Percentiles rank a stretch among this genome's conserved stretches.
Evolutionary conservation across 2,329 filamentous ascomycete species (phyloP).

Genomic region (Fusarium brachygibbosum): DNA sequence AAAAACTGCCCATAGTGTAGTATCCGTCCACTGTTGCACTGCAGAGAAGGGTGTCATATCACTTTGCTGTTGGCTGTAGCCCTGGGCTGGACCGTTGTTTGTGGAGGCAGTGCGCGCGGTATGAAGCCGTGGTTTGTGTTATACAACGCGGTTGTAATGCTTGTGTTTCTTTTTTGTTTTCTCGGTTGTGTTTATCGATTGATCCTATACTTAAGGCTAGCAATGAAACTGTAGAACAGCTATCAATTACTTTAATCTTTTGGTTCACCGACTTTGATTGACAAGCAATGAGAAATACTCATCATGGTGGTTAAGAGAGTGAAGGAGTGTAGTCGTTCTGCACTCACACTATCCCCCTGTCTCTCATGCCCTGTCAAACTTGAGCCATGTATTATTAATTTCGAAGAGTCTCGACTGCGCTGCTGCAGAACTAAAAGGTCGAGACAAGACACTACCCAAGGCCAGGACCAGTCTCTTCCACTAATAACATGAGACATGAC

Average conservation of each 20-base stretch:
- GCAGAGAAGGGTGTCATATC: slow-evolving; percentile 15
- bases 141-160: background rate
- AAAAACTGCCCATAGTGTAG: background rate
- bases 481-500: slow-evolving; percentile 31
- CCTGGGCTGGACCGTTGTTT: slow-evolving; percentile 25
- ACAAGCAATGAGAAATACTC: background rate
- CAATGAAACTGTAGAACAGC: background rate
- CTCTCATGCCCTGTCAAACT: slow-evolving; percentile 19
- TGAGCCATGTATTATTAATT: slow-evolving; percentile 19
- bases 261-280: background rate
- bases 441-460: slow-evolving; percentile 35
- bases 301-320: background rate
- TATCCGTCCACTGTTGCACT: slow-evolving; percentile 26
- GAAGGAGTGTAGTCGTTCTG: background rate
- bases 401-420: slow-evolving; percentile 39
- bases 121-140: slow-evolving; percentile 21
- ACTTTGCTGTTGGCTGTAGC: background rate
- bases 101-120: slow-evolving; percentile 14
- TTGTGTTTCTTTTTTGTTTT: background rate
- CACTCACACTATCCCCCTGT: slow-evolving; percentile 26
- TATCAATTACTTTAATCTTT: background rate
- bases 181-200: background rate
- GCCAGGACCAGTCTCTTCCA: slow-evolving; percentile 27
- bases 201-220: background rate
- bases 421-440: slow-evolving; percentile 33